A percentile compares a stretch with the other conserved stretches of the same genome.
Evolutionary conservation across 1,284 basidiomycete genomes (phyloP).

Genomic region (Leucoagaricus sp.): DNA sequence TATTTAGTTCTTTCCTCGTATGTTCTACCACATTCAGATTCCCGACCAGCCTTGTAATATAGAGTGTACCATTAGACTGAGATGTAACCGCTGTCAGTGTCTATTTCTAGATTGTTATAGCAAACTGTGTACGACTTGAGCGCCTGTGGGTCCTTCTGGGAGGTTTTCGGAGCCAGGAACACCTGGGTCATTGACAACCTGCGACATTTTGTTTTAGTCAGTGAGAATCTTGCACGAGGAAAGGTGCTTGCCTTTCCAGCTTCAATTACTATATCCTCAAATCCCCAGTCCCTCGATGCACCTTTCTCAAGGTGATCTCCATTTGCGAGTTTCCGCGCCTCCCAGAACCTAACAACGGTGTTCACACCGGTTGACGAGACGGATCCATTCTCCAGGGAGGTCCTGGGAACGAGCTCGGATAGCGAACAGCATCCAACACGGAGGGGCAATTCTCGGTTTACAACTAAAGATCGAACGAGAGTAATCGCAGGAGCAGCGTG

Average conservation of each 20-base stretch:
- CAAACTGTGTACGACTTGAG: conserved; percentile 45
- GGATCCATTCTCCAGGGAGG: conserved; percentile 22
- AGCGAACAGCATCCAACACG: conserved; percentile 73
- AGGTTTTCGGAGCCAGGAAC: conserved; percentile 63
- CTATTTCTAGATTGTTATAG: conserved; percentile 34
- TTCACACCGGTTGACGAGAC: conserved; percentile 7
- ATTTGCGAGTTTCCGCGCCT: conserved; percentile 48
- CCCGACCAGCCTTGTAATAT: conserved; percentile 1
- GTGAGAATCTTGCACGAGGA: background rate
- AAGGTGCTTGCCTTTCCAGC: conserved; percentile 35
- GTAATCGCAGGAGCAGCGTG: conserved; percentile 83
- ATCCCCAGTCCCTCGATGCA: conserved; percentile 75
- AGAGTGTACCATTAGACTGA: conserved; percentile 11
- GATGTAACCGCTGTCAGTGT: background rate
- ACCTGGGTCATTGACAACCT: conserved; percentile 67
- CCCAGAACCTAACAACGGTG: conserved; percentile 44
- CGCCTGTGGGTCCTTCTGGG: conserved; percentile 53
- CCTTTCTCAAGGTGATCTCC: conserved; percentile 63
- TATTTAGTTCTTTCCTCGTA: conserved; percentile 37
- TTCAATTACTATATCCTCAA: conserved; percentile 65
- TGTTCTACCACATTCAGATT: background rate
- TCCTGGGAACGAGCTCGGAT: conserved; percentile 48
- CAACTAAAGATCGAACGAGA: conserved; percentile 62
- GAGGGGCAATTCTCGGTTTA: conserved; percentile 50
- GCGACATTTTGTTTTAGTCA: conserved; percentile 12